Conservation (phyloP, 495 filamentous ascomycete species). For the Zalerion maritima region DNA sequence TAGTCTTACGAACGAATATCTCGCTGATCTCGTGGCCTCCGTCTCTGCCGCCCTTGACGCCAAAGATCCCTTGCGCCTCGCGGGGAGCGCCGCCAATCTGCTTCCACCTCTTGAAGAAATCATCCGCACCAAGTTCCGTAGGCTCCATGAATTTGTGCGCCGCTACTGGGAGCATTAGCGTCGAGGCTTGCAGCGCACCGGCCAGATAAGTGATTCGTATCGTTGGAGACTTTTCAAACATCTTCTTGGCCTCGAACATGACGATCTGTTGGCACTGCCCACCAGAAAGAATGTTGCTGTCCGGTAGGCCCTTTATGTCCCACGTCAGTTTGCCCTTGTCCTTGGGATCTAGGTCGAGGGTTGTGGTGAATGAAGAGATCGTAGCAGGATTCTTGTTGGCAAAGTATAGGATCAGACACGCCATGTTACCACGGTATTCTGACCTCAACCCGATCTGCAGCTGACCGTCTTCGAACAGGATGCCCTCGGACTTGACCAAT, state of each 20-base stretch:
- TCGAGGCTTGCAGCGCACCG: slow-evolving; percentile 83
- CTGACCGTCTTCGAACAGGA: slow-evolving; percentile 90
- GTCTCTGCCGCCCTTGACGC: slow-evolving; percentile 37
- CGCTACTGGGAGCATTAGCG: slow-evolving; percentile 75
- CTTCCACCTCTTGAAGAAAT: slow-evolving; percentile 98
- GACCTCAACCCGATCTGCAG: slow-evolving; percentile 84
- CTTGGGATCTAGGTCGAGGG: slow-evolving; percentile 62
- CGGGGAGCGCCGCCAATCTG: slow-evolving; percentile 84
- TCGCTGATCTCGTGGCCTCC: slow-evolving; percentile 36
- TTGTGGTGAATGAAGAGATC: slow-evolving; percentile 84
- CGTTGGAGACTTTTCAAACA: slow-evolving; percentile 76
- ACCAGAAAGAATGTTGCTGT: slow-evolving; percentile 59
- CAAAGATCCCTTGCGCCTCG: slow-evolving; percentile 78
- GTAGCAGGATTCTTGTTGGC: slow-evolving; percentile 77
- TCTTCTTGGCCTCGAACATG: slow-evolving; percentile 73
- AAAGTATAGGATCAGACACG: slow-evolving; percentile 90
- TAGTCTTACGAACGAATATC: slow-evolving; percentile 46
- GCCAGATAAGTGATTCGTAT: slow-evolving; percentile 90
- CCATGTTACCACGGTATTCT: slow-evolving; percentile 87
- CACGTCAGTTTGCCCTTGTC: slow-evolving; percentile 55
- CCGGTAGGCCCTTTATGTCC: slow-evolving; percentile 76
- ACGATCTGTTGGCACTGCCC: slow-evolving; percentile 84
- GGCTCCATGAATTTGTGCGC: slow-evolving; percentile 95
- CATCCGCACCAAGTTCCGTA: slow-evolving; percentile 65
- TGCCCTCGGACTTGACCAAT: slow-evolving; percentile 63